Percentiles rank a stretch among this genome's conserved stretches.
Conservation (phyloP, 2,329 filamentous ascomycete species). For the Colletotrichum salicis region DNA sequence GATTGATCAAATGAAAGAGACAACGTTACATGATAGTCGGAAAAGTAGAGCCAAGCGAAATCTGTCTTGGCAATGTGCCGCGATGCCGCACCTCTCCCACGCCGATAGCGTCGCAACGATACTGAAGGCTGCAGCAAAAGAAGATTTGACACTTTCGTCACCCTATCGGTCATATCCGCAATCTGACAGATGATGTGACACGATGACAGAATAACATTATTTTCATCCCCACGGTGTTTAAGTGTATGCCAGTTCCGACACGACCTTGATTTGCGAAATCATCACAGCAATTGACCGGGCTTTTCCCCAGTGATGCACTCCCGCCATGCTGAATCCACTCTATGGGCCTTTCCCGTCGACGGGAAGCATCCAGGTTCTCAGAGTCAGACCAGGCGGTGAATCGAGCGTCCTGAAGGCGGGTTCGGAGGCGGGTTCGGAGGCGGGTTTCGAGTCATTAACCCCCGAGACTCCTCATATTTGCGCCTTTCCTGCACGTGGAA, state of each 20-base stretch:
- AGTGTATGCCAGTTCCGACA: not conserved
- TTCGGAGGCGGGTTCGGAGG: not conserved
- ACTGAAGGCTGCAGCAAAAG: not conserved
- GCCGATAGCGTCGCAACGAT: not conserved
- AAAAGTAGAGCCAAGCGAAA: not conserved
- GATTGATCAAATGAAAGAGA: not conserved
- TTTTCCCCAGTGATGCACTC: not conserved
- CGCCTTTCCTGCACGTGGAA: not conserved
- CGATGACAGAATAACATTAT: not conserved
- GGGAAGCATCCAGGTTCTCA: not conserved
- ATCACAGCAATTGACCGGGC: too few species aligned
- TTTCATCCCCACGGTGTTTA: not conserved
- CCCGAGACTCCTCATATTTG: not conserved
- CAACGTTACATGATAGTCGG: not conserved
- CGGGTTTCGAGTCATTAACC: not conserved
- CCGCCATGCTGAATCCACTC: not conserved
- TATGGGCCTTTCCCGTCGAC: not conserved
- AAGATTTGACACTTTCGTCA: not conserved
- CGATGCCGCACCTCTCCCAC: not conserved
- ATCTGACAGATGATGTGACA: not conserved
- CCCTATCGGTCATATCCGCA: not conserved
- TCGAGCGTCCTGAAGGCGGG: not conserved
- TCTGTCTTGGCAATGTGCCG: not conserved
- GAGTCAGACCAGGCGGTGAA: not conserved
- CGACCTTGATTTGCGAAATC: not conserved